Percentiles rank a stretch among this genome's conserved stretches.
phyloP scores from a whole-genome alignment of 441 rosid genomes.

The Pelargonium australe region DNA sequence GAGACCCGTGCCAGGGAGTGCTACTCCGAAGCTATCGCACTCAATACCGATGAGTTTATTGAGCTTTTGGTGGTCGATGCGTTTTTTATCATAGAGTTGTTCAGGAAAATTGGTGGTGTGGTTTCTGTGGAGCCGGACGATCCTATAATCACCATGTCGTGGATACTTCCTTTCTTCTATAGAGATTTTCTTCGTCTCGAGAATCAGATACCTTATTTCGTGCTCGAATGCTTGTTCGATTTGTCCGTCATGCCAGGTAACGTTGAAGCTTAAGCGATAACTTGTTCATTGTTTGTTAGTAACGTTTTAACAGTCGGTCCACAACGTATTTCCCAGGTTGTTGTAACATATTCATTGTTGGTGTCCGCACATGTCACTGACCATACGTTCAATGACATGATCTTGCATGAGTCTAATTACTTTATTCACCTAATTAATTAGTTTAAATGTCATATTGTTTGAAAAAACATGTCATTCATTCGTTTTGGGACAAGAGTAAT shows the following conservation, averaged over 20 bases:
- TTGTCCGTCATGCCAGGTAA: conserved; percentile 24
- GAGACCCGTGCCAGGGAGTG: conserved; percentile 48
- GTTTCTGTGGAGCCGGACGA: conserved; percentile 42
- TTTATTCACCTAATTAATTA: no score
- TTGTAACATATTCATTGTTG: no score
- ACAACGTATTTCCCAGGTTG: no score
- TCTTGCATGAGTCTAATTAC: no score
- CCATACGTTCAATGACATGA: no score
- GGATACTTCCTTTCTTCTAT: conserved; percentile 60
- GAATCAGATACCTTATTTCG: conserved; percentile 60
- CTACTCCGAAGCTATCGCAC: conserved; percentile 47
- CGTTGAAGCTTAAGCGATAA: no score
- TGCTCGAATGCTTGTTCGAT: conserved; percentile 47
- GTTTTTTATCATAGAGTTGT: conserved; percentile 52
- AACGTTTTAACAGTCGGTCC: no score
- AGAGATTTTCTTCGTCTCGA: conserved; percentile 60
- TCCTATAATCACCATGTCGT: conserved; percentile 51
- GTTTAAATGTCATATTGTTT: no score
- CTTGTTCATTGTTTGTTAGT: no score
- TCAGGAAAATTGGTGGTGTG: conserved; percentile 41
- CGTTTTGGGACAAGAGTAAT: no score
- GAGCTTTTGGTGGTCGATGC: conserved; percentile 73
- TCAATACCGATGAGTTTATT: conserved; percentile 37
- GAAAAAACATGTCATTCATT: no score
- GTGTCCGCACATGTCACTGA: no score